Percentiles rank a stretch among this genome's conserved stretches.
These are phyloP conservation scores for Lasiosphaeria ovina DNA, from an alignment of 495 filamentous ascomycete species.

Conservation along the genomic window DNA sequence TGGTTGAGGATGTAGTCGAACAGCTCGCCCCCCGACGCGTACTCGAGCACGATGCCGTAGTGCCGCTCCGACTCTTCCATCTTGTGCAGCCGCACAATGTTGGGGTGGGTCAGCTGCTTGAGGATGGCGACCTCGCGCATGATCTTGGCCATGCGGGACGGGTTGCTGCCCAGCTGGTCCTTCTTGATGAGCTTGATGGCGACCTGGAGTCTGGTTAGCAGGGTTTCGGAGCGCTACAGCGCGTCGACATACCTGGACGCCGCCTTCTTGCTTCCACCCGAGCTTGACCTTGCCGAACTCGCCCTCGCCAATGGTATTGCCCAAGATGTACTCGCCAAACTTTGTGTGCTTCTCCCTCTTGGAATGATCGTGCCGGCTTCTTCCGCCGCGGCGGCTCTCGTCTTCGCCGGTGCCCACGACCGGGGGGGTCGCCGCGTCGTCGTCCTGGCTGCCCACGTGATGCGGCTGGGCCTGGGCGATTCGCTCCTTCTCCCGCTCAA, in stretches of 20 bases:
- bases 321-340: constrained; percentile 93
- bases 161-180: constrained; percentile 82
- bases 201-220: constrained; percentile 55
- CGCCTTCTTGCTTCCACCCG: constrained; percentile 97
- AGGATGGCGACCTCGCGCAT: constrained; percentile 94
- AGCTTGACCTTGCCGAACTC: constrained; percentile 99
- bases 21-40: constrained; percentile 93
- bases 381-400: constrained; percentile 55
- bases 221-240: background rate
- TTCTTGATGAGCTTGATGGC: constrained; percentile 97
- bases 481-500: constrained; percentile 73
- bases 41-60: constrained; percentile 97
- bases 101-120: constrained; percentile 80
- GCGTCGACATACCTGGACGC: constrained; percentile 60
- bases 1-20: constrained; percentile 99
- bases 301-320: constrained; percentile 95
- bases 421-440: constrained; percentile 54
- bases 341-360: constrained; percentile 71
- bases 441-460: constrained; percentile 41
- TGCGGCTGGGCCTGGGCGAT: constrained; percentile 60
- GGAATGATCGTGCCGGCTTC: constrained; percentile 77
- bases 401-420: constrained; percentile 50
- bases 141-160: constrained; percentile 88
- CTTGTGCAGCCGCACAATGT: constrained; percentile 95
- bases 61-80: constrained; percentile 97